Conservation (phyloP, 371 early-diverging fungal genomes). For the Apophysomyces sp. region DNA sequence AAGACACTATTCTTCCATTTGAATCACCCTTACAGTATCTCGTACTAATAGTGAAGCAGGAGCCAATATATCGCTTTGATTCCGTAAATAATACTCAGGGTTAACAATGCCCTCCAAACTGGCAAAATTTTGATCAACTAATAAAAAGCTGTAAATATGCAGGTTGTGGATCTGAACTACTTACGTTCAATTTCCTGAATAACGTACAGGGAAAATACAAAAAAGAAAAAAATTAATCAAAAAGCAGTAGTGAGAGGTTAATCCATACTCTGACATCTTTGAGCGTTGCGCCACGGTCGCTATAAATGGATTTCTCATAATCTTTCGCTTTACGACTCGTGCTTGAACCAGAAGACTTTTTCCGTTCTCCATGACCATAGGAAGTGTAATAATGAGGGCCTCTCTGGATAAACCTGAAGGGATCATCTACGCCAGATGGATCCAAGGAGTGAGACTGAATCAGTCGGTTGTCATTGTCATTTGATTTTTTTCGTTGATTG, state of each 20-base stretch:
- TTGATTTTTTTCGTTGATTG: conserved; percentile 11
- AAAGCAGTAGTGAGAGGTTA: no score
- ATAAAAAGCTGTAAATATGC: neutral
- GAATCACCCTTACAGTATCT: neutral
- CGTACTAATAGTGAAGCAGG: neutral
- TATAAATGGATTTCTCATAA: conserved; percentile 6
- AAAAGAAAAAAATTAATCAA: neutral
- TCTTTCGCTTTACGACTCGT: conserved; percentile 15
- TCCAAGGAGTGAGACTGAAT: conserved; percentile 11
- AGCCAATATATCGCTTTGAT: conserved; percentile 1
- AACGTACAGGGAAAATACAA: neutral
- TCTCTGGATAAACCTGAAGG: conserved; percentile 1
- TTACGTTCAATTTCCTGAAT: neutral
- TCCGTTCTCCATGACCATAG: conserved; percentile 9
- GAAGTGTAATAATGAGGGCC: conserved; percentile 6
- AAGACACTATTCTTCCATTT: neutral
- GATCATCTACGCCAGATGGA: conserved; percentile 11
- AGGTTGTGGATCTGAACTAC: neutral
- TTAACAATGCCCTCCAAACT: conserved; percentile 53
- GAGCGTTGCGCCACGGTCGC: neutral
- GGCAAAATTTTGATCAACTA: conserved; percentile 44
- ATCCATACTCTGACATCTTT: conserved; percentile 9
- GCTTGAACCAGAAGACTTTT: conserved; percentile 11
- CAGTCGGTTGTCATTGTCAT: conserved; percentile 12
- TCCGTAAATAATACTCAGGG: conserved; percentile 19